Base-by-base conservation (phyloP, 768 basidiomycete genomes). In the Rickenella mellea region DNA sequence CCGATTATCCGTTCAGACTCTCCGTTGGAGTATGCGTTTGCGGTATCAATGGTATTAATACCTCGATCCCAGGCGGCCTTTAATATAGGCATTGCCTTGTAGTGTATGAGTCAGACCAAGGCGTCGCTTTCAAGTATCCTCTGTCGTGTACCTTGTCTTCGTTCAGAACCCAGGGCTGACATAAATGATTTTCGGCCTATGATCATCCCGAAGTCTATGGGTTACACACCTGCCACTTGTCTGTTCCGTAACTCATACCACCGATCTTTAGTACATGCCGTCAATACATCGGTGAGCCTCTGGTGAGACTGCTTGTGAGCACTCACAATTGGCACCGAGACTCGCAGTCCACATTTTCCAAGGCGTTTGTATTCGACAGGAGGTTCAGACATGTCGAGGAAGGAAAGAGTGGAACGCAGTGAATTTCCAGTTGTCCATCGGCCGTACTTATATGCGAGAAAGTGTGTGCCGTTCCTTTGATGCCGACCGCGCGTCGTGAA, bases 1-100 rank as follows among this genome's bases (percentile, higher is more conserved):
- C 37, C 54, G 25, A 55, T 25, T 22, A 52, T 43, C n/a, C 29
- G 26, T 35, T 55, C 51, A 15, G 44, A 46, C 27, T 43, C 43
- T 4, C 55, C 55, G 20, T 49, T 50, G 12, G 43, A 46, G 40
- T 57, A 56, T 14, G 50, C 40, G 41, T 59, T 57, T 24, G 55
- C 58, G 3, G 58, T 59, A 26, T 58, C 58, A 31, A 57, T 48
- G 2, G 58, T 56, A 14, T 48, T 53, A 27, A 61, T 51, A 11
- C 57, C 56, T 6, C 44, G 32, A 20, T 61, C 60, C 55, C 54
- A 60, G 1, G 58, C 58, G 1, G 51, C 51, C 32, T 60, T 60
- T 20, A 60, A 41, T 37, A 56, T 31, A 3, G 45, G 43, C 9
- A 58, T 37, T 2, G 48, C 48, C 47, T n/a, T n/a, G n/a, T n/a